Evolutionary conservation across 2,329 filamentous ascomycete species (phyloP), one percentile per base, ranked within the genome.

Genomic region (Chaetoscypha palmicola): DNA sequence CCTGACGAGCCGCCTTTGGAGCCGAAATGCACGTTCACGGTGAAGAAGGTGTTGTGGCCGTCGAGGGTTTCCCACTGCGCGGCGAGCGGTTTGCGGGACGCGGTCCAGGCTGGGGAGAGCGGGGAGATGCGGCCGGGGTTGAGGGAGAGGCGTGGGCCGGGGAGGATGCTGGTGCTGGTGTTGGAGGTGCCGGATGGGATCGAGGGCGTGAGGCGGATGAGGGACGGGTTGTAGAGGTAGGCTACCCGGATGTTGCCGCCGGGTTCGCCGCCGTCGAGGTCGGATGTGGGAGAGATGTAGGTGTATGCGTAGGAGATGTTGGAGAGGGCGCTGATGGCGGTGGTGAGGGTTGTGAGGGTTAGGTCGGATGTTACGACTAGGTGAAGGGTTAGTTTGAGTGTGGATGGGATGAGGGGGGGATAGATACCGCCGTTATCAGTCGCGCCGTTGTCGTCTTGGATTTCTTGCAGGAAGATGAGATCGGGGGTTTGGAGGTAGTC

Each of bases 181-280:
- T 67, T 68, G 32, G 70, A 63, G 31, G 66, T 66, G 35, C 81
- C 81, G 70, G 71, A 58, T 74, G 78, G 39, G 72, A 68, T 47
- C 78, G 72, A 56, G 71, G 71, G 24, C 24, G 24, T 7, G n/a
- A 86, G 73, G 37, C 70, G 68, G 34, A 87, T 58, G 3, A 76
- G 61, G 14, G 71, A 67, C 0, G 79, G 69, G 30, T 80, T 76
- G 71, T 84, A 87, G 9, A 87, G 68, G 64, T 84, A 87, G 0
- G 80, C 81, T 36, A 70, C 68, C 34, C 82, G 81, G 62, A 87
- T 86, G 66, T 87, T 86, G 28, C 81, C 81, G 11, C 83, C 82
- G 1, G 79, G 77, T 48, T 76, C 65, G 24, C 83, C 83, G 46
- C 83, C 83, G 51, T 86, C 80, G 49, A 71, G 54, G 61, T 74